A percentile compares a stretch with the other conserved stretches of the same genome.
These are phyloP conservation scores for Papiliotrema laurentii DNA, from an alignment of 1,284 basidiomycete species.

Conservation along the genomic window DNA sequence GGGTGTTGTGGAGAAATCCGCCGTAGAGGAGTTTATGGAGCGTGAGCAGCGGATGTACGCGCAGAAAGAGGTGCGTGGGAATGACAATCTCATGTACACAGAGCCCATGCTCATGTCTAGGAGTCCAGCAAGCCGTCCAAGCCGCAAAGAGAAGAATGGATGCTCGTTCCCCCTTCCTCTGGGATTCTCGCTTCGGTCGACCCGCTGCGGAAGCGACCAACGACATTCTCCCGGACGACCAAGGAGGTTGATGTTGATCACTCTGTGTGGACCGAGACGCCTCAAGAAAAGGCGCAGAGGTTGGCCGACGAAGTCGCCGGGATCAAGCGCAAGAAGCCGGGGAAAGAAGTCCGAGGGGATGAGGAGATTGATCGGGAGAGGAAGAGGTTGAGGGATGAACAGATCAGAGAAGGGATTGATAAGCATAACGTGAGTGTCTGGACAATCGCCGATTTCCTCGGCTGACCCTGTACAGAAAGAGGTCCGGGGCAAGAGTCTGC, in stretches of 20 bases:
- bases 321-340: slow-evolving; percentile 62
- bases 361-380: slow-evolving; percentile 48
- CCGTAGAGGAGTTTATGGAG: slow-evolving; percentile 72
- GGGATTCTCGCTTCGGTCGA: slow-evolving; percentile 70
- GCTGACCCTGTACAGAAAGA: slow-evolving; percentile 4
- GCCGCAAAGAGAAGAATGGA: slow-evolving; percentile 83
- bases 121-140: slow-evolving; percentile 69
- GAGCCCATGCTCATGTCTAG: slow-evolving; percentile 40
- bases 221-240: slow-evolving; percentile 44
- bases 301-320: slow-evolving; percentile 81
- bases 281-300: slow-evolving; percentile 75
- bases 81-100: slow-evolving; percentile 29
- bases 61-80: slow-evolving; percentile 55
- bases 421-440: slow-evolving; percentile 65
- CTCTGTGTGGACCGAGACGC: slow-evolving; percentile 89
- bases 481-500: slow-evolving; percentile 60
- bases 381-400: slow-evolving; percentile 60
- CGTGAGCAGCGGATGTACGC: slow-evolving; percentile 69
- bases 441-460: not conserved
- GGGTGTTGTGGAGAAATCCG: slow-evolving; percentile 51
- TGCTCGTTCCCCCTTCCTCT: slow-evolving; percentile 80
- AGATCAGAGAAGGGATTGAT: slow-evolving; percentile 65
- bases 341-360: slow-evolving; percentile 38
- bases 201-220: slow-evolving; percentile 65
- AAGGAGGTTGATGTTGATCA: slow-evolving; percentile 50